These are phyloP conservation scores for Lactuca saligna DNA, from an alignment of 129 eudicot species.

Conservation along the genomic window DNA sequence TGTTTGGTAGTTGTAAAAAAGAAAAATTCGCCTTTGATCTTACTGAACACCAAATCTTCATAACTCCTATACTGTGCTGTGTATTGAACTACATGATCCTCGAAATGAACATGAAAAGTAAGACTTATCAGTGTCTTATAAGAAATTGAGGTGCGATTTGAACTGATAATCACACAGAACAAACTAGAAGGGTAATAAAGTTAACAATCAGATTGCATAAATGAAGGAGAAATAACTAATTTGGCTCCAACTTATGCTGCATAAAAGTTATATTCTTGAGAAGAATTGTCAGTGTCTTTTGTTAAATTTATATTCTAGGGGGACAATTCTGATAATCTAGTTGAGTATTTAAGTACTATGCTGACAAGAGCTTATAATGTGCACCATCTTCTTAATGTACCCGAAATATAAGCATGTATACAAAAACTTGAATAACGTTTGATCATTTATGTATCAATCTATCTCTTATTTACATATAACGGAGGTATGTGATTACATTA, in stretches of 20 bases:
- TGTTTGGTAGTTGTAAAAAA: not conserved
- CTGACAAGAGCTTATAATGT: not conserved
- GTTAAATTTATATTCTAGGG: too few species aligned
- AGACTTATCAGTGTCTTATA: too few species aligned
- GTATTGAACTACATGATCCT: too few species aligned
- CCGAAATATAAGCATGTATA: slow-evolving; percentile 7
- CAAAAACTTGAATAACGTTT: not conserved
- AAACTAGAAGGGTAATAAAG: too few species aligned
- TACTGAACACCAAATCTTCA: too few species aligned
- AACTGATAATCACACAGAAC: too few species aligned
- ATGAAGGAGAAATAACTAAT: too few species aligned
- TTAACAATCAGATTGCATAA: too few species aligned
- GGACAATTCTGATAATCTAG: not conserved
- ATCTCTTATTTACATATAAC: not conserved
- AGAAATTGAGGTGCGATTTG: too few species aligned
- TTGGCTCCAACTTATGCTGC: slow-evolving; percentile 30
- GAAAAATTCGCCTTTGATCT: slow-evolving; percentile 35
- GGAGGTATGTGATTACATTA: not conserved
- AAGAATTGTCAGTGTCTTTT: not conserved
- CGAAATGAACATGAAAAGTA: too few species aligned
- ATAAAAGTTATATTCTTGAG: not conserved
- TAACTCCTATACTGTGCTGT: too few species aligned
- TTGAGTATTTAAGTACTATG: not conserved
- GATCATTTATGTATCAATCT: not conserved
- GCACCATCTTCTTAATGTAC: not conserved